These are phyloP conservation scores for Pichia heedii DNA, from an alignment of 805 yeast species.

Conservation along the genomic window DNA sequence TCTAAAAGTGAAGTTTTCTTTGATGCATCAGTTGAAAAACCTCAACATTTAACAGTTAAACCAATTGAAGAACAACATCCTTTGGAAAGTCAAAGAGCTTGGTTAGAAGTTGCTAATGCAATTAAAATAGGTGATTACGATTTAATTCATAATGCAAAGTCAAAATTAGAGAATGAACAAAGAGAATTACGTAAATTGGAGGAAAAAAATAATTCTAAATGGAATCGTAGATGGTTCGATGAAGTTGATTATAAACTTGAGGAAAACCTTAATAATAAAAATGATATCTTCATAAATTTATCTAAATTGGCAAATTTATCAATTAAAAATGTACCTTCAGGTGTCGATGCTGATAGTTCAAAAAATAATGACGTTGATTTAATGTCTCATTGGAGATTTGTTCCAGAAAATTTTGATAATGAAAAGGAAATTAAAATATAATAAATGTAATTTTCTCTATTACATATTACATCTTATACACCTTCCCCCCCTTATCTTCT, in stretches of 20 bases:
- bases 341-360: conserved; percentile 31
- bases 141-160: conserved; percentile 64
- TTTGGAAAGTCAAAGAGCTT: conserved; percentile 81
- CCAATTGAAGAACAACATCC: conserved; percentile 74
- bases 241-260: conserved; percentile 30
- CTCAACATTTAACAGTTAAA: conserved; percentile 60
- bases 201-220: conserved; percentile 46
- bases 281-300: conserved; percentile 28
- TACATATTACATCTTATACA: not conserved
- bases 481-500: no score
- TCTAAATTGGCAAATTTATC: conserved; percentile 48
- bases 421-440: conserved; percentile 50
- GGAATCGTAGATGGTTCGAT: conserved; percentile 84
- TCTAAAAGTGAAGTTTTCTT: conserved; percentile 48
- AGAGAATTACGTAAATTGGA: conserved; percentile 75
- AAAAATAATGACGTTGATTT: conserved; percentile 47
- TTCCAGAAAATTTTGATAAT: conserved; percentile 41
- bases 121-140: conserved; percentile 68
- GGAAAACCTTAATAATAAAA: conserved; percentile 21
- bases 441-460: not conserved
- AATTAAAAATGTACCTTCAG: conserved; percentile 57
- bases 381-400: conserved; percentile 61
- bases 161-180: conserved; percentile 74
- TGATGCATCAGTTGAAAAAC: conserved; percentile 44
- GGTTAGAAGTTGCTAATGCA: conserved; percentile 86